Evolutionary conservation across 2,329 filamentous ascomycete genomes (phyloP).

Genomic region (Cladosporium sp.): DNA sequence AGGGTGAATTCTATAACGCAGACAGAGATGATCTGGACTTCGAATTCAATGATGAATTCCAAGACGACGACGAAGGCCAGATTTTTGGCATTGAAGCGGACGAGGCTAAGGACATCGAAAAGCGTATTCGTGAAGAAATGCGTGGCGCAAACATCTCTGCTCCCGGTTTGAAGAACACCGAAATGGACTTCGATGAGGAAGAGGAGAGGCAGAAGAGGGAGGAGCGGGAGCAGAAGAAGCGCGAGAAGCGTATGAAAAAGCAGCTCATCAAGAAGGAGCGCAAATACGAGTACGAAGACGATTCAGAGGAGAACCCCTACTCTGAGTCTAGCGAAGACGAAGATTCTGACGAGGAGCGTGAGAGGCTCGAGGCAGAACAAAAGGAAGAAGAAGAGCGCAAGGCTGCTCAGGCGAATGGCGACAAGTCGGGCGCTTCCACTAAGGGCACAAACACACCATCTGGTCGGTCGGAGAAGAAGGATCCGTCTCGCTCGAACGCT

Average conservation of each 20-base stretch:
- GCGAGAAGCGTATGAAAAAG: constrained; percentile 75
- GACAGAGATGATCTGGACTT: constrained; percentile 65
- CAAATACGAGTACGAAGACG: constrained; percentile 79
- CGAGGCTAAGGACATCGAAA: constrained; percentile 60
- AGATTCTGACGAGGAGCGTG: constrained; percentile 62
- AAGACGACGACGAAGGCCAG: constrained; percentile 79
- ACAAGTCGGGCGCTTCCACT: constrained; percentile 56
- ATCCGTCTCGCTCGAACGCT: constrained; percentile 45
- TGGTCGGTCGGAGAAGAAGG: constrained; percentile 51
- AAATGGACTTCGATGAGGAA: constrained; percentile 57
- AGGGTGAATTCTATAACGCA: constrained; percentile 44
- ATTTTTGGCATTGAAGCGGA: constrained; percentile 77
- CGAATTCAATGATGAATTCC: constrained; percentile 67
- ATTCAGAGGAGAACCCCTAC: constrained; percentile 46
- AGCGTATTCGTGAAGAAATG: constrained; percentile 70
- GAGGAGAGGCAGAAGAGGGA: constrained; percentile 62
- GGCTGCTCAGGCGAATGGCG: constrained; percentile 45
- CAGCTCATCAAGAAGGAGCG: constrained; percentile 80
- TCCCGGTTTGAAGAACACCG: constrained; percentile 47
- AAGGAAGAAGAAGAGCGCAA: constrained; percentile 51
- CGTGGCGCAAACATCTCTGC: constrained; percentile 79
- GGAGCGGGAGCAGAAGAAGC: constrained; percentile 65
- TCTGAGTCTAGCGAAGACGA: constrained; percentile 51
- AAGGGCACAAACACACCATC: constrained; percentile 69
- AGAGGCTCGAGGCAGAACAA: constrained; percentile 54